Percentiles rank a stretch among this genome's conserved stretches.
phyloP scores from a whole-genome alignment of 495 filamentous ascomycete genomes.

The Bathelium albidoporum region DNA sequence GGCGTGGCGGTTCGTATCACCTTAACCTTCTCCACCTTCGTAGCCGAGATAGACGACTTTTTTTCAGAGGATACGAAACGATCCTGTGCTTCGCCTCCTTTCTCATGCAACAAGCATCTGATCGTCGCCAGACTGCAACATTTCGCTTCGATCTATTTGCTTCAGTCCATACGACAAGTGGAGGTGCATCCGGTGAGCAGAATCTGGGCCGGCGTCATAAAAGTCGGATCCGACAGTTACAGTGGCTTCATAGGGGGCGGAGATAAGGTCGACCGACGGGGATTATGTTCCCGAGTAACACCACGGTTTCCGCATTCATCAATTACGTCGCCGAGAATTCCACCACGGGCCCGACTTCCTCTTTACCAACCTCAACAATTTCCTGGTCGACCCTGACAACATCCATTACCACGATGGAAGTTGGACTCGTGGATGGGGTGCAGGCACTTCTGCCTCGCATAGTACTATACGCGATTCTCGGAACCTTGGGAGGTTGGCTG shows the following conservation, averaged over 20 bases:
- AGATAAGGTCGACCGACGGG: neutral
- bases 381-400: neutral
- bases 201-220: neutral
- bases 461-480: neutral
- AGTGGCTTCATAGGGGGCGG: neutral
- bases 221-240: neutral
- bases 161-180: neutral
- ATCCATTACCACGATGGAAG: neutral
- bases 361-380: neutral
- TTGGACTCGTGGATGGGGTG: neutral
- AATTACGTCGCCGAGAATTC: neutral
- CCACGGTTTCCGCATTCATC: neutral
- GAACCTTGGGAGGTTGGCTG: neutral
- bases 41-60: neutral
- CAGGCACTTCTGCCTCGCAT: neutral
- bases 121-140: neutral
- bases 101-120: neutral
- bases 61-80: neutral
- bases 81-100: neutral
- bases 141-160: neutral
- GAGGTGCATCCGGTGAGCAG: neutral
- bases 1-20: neutral
- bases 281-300: neutral
- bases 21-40: neutral
- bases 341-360: neutral